A percentile compares a stretch with the other conserved stretches of the same genome.
phyloP scores from a whole-genome alignment of 441 rosid genomes.

The Kokia cookei region DNA sequence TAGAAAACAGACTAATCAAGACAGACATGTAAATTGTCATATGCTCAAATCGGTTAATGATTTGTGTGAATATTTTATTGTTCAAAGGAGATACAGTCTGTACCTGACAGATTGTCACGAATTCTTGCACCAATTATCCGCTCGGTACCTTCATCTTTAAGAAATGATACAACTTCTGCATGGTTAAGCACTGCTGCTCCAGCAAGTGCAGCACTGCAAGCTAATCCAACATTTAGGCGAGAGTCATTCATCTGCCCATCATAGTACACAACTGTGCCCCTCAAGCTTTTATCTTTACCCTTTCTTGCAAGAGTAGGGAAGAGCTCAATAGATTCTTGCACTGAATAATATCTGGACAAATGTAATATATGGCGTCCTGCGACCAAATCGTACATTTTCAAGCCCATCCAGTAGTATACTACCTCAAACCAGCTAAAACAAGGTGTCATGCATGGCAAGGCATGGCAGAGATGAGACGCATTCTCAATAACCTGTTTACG shows the following conservation, averaged over 20 bases:
- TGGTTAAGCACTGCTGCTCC: constrained; percentile 93
- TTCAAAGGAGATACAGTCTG: background rate
- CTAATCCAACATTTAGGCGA: constrained; percentile 80
- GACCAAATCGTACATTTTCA: constrained; percentile 94
- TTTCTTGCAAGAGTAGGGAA: constrained; percentile 91
- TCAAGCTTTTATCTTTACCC: constrained; percentile 58
- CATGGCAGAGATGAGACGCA: constrained; percentile 93
- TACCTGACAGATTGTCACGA: constrained; percentile 82
- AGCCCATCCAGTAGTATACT: constrained; percentile 83
- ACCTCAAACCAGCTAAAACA: constrained; percentile 96
- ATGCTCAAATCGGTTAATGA: background rate
- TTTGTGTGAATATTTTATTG: background rate
- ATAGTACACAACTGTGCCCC: constrained; percentile 89
- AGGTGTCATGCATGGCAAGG: constrained; percentile 97
- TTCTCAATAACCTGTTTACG: constrained; percentile 87
- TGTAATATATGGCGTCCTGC: constrained; percentile 82
- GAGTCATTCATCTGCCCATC: constrained; percentile 99
- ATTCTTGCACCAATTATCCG: constrained; percentile 71
- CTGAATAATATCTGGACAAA: constrained; percentile 81
- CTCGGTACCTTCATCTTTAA: constrained; percentile 54
- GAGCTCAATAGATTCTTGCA: constrained; percentile 73
- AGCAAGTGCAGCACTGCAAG: constrained; percentile 81
- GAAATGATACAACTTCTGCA: constrained; percentile 81
- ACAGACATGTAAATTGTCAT: background rate
- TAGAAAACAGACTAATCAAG: background rate